phyloP scores from a whole-genome alignment of 495 filamentous ascomycete genomes.

The Evernia prunastri region DNA sequence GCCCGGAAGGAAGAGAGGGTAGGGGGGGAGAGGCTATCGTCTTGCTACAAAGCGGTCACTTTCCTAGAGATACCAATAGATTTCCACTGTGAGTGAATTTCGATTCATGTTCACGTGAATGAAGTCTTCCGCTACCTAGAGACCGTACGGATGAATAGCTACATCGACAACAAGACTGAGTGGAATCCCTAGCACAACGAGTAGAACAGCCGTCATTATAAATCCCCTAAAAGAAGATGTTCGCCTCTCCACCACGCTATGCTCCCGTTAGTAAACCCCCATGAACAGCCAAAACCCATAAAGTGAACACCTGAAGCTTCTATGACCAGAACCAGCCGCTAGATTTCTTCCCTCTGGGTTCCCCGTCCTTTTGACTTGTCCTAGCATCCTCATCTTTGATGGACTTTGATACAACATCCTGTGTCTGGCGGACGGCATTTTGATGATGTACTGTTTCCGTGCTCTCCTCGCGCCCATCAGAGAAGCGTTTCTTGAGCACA shows the following conservation, averaged over 20 bases:
- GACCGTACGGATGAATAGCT: neutral
- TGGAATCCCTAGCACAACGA: neutral
- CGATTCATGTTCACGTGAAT: neutral
- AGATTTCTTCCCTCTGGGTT: conserved; percentile 17
- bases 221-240: neutral
- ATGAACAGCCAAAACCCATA: neutral
- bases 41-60: neutral
- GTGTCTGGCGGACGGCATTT: conserved; percentile 12
- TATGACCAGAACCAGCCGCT: conserved; percentile 29
- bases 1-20: too few relatives aligned
- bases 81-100: neutral
- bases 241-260: neutral
- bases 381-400: neutral
- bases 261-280: neutral
- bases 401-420: neutral
- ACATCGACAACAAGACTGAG: neutral
- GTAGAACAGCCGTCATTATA: neutral
- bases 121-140: neutral
- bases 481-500: conserved; percentile 54
- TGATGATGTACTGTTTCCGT: conserved; percentile 35
- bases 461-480: conserved; percentile 57
- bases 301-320: neutral
- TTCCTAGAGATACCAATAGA: neutral
- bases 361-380: neutral
- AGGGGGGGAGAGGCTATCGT: too few relatives aligned